Evolutionary conservation across 305 asterid species (phyloP).

Genomic region (Solanum chacoense): DNA sequence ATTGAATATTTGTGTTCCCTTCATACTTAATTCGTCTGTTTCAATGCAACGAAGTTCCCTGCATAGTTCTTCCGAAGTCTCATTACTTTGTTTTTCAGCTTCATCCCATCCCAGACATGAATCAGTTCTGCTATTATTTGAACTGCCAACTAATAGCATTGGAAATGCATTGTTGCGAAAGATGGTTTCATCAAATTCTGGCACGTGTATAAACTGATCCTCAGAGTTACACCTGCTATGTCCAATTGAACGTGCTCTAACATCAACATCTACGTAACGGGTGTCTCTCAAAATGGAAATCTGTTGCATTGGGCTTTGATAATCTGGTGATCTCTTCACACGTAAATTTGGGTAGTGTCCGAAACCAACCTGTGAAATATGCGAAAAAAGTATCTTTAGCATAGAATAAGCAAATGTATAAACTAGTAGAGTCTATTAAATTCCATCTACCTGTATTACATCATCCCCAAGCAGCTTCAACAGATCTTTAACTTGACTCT

Average conservation of each 20-base stretch:
- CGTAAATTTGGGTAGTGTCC: conserved; percentile 59
- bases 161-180: conserved; percentile 27
- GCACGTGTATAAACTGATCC: conserved; percentile 38
- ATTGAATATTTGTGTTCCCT: conserved; percentile 16
- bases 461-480: conserved; percentile 46
- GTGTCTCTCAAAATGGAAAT: conserved; percentile 30
- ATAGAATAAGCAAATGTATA: conserved; percentile 19
- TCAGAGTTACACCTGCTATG: conserved; percentile 62
- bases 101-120: conserved; percentile 73
- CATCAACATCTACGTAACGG: conserved; percentile 24
- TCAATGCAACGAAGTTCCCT: conserved; percentile 74
- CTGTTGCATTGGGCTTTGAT: conserved; percentile 18
- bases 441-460: conserved; percentile 6
- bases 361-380: conserved; percentile 41
- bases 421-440: conserved; percentile 15
- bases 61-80: conserved; percentile 56
- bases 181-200: conserved; percentile 43
- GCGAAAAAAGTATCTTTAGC: conserved; percentile 1
- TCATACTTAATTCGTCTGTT: conserved; percentile 29
- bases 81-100: conserved; percentile 56
- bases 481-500: conserved; percentile 67
- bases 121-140: conserved; percentile 49
- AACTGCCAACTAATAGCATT: conserved; percentile 21
- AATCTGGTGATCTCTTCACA: conserved; percentile 46
- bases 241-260: conserved; percentile 32